Base-by-base conservation (phyloP, 139 green algal species). In the Picochlorum sp. region DNA sequence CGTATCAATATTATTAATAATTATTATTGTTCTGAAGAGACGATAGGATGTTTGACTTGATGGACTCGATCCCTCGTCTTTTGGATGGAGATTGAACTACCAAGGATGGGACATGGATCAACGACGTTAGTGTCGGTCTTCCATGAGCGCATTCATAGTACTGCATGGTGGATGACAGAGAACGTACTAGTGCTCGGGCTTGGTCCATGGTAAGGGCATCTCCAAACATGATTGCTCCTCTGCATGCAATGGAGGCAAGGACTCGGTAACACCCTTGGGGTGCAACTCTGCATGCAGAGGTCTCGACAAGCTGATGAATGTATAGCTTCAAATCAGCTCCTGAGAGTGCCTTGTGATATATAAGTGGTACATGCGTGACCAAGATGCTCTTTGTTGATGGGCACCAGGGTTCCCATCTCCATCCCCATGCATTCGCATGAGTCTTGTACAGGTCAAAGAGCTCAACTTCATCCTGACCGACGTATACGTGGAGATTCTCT, bases 191-290 rank as follows among this genome's bases (percentile, higher is more conserved):
- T 1, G 49, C 26, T 2, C 56, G 49, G 52, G 80, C 84, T 57
- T 72, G 56, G 3, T 13, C 18, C 2, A 21, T 55, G 2, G 11
- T 16, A 26, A 96, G 80, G 23, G n/a, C 5, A 69, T 92, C 78
- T 0, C 85, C 86, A 70, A 94, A 95, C 88, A 92, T 96, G 70
- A 95, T 71, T 4, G 89, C 86, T 2, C 57, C 65, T 13, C 88
- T 79, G 76, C 89, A 96, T 2, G 88, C 82, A 61, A 86, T 85
- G 44, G 75, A 86, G 52, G 52, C 63, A 34, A 91, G 75, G 47
- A 85, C 66, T 24, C 79, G 66, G 20, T 73, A 31, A 21, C 83
- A 75, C 2, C 68, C 77, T 0, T 81, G 51, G 0, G 84, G 84
- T 60, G 75, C 23, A 1, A 58, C 49, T 1, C 16, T 45, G 0